Evolutionary conservation across 2,329 filamentous ascomycete species (phyloP).

Genomic region (Esteya vermicola): DNA sequence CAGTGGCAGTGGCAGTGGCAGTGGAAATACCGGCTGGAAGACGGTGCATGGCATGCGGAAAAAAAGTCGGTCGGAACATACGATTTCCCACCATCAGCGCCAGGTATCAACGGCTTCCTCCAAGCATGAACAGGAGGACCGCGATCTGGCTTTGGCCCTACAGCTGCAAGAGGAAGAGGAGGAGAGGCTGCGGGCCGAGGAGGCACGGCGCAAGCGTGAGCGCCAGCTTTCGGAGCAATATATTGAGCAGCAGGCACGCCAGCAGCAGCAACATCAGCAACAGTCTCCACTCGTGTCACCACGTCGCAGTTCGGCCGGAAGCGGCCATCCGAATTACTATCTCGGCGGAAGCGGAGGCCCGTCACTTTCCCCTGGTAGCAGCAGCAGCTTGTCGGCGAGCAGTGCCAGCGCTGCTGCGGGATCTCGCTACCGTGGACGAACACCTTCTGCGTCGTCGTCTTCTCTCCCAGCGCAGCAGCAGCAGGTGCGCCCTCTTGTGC

Average conservation of each 20-base stretch:
- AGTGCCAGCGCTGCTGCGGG: neutral
- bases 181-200: slow-evolving; percentile 49
- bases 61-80: too few species aligned
- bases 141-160: slow-evolving; percentile 74
- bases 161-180: slow-evolving; percentile 95
- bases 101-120: neutral
- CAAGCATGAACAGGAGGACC: slow-evolving; percentile 60
- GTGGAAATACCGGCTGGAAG: too few species aligned
- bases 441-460: neutral
- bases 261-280: slow-evolving; percentile 16
- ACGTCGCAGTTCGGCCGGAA: slow-evolving; percentile 22
- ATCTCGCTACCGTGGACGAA: slow-evolving; percentile 1
- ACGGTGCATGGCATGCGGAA: neutral
- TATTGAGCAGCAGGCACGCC: slow-evolving; percentile 48
- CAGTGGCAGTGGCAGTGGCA: too few species aligned
- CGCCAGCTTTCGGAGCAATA: slow-evolving; percentile 54
- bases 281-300: slow-evolving; percentile 5
- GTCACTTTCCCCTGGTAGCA: neutral
- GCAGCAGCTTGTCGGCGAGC: neutral
- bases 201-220: slow-evolving; percentile 50
- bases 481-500: neutral
- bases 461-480: neutral
- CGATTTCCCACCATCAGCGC: neutral
- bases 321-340: slow-evolving; percentile 6
- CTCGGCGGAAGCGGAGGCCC: neutral